Evolutionary conservation across 805 yeast species (phyloP), one percentile per base, ranked within the genome.

Genomic region (Saccharomycopsis selenospora): DNA sequence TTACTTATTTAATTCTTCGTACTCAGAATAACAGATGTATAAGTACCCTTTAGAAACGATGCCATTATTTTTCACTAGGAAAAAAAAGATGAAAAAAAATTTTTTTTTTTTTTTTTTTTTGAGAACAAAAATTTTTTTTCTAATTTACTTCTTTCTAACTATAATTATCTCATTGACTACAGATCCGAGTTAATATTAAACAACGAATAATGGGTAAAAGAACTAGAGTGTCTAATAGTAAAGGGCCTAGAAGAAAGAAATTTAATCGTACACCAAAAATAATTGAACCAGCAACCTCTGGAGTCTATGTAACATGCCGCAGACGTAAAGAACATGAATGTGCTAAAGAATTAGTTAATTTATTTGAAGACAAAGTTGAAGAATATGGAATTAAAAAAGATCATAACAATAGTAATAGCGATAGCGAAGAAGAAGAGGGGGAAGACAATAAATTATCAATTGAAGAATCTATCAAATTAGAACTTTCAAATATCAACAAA

Each of bases 251-350:
- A 22, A 47, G 49, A 41, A 48, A 51, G 30, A 67, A 69, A 63
- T 77, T 68, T 63, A 76, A 75, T 56, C 55, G 61, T 4, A 68
- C 71, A 17, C 59, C 68, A 2, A 77, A 77, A 6, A 68, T 77
- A 47, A 64, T 90, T 17, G 96, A 90, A 58, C 95, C 96, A 0
- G 83, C 83, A 36, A 85, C 93, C 47, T 68, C 82, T 33, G 99
- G 99, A 0, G 72, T 93, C 0, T 93, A 85, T 64, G 95, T 89
- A 10, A 85, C 98, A 0, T 91, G 97, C 64, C 77, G 79, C 44
- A 73, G 96, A 57, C 83, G 84, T 33, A 79, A 82, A 51, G 99
- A 93, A 62, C 73, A 73, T 47, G 79, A 75, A 46, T 87, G 95
- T 52, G 74, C 82, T n/a, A 79, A 78, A 54, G 97, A 89, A 61